These are phyloP conservation scores for Canavalia gladiata DNA, from an alignment of 306 rosid species.

Conservation along the genomic window DNA sequence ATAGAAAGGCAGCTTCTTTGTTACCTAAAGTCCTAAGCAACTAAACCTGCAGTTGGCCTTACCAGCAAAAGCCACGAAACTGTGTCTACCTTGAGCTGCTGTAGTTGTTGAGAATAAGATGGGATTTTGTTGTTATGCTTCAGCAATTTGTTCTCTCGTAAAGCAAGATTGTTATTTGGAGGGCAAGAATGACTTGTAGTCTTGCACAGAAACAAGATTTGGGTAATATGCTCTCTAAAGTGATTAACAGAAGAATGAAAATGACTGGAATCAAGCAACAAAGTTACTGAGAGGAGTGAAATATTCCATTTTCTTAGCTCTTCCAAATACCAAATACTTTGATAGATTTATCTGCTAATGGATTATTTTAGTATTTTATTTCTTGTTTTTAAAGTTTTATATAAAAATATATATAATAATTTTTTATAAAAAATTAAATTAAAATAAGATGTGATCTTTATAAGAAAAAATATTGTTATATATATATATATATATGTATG, in stretches of 20 bases:
- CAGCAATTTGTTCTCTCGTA: neutral
- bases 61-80: neutral
- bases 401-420: too few species aligned
- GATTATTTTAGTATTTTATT: neutral
- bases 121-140: neutral
- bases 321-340: neutral
- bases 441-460: too few species aligned
- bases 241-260: neutral
- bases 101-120: slow-evolving; percentile 4
- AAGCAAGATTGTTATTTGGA: slow-evolving; percentile 11
- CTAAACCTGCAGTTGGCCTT: neutral
- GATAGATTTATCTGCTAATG: slow-evolving; percentile 9
- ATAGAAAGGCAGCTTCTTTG: neutral
- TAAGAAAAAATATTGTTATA: too few species aligned
- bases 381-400: too few species aligned
- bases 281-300: neutral
- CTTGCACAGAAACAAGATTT: neutral
- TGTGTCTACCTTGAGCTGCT: neutral
- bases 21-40: neutral
- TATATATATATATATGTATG: too few species aligned
- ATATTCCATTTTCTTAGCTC: neutral
- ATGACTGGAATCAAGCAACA: neutral
- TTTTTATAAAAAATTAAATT: too few species aligned
- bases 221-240: neutral
- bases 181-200: neutral